phyloP scores from a whole-genome alignment of 2,329 filamentous ascomycete genomes.

The Botryotinia narcissicola region DNA sequence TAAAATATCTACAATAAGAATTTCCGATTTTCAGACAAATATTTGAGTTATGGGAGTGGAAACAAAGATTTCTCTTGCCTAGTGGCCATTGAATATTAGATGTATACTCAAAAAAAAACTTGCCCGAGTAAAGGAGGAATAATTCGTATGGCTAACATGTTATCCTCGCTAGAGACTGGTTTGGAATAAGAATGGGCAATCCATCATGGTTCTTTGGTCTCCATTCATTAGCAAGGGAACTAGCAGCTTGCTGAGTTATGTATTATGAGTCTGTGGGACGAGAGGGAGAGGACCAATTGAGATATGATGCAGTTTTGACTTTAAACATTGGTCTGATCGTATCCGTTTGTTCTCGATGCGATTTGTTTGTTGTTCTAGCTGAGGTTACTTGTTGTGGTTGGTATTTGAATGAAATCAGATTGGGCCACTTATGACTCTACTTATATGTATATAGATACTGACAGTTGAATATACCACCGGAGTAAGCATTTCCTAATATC shows the following conservation, averaged over 20 bases:
- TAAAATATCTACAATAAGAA: neutral
- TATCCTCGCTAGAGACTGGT: neutral
- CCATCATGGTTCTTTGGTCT: neutral
- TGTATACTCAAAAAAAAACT: neutral
- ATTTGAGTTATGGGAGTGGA: too few relatives aligned
- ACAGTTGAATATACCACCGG: too few relatives aligned
- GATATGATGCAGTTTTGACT: neutral
- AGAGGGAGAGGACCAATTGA: neutral
- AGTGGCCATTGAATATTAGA: neutral
- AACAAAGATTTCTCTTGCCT: neutral
- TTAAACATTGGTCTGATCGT: neutral
- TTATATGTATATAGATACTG: too few relatives aligned
- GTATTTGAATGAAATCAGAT: neutral
- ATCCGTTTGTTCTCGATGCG: neutral
- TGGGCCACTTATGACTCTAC: rapidly evolving
- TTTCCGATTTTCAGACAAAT: neutral
- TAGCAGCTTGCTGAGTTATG: neutral
- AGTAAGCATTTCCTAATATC: neutral
- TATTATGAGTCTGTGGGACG: neutral
- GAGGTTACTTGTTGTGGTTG: neutral
- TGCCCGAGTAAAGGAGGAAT: neutral
- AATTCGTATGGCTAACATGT: neutral
- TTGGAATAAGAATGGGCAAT: neutral
- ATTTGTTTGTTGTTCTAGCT: neutral
- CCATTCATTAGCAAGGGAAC: neutral